Evolutionary conservation across 108 stramenopile species (phyloP).

Genomic region (Conticribra weissflogii): DNA sequence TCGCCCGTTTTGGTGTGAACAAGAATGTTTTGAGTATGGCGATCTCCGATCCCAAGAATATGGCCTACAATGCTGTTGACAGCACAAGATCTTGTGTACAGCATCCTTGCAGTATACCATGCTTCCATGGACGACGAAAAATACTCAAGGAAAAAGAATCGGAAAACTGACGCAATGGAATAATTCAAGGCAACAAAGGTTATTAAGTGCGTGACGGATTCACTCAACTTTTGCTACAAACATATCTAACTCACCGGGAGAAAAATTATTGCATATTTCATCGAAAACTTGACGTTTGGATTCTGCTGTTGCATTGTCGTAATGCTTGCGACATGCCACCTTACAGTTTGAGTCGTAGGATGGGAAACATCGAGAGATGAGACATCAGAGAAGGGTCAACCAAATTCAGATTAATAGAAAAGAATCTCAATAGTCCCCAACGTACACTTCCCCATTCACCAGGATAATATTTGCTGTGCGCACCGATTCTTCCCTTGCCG

Average conservation of each 20-base stretch:
- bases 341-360: too few relatives aligned
- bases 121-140: conserved; percentile 83
- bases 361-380: too few relatives aligned
- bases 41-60: conserved; percentile 98
- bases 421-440: background rate
- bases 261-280: conserved; percentile 75
- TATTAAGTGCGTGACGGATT: too few relatives aligned
- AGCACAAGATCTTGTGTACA: conserved; percentile 93
- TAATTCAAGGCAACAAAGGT: background rate
- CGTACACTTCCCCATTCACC: conserved; percentile 37
- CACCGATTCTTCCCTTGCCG: conserved; percentile 48
- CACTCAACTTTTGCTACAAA: too few relatives aligned
- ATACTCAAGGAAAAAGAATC: conserved; percentile 95
- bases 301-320: conserved; percentile 30
- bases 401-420: background rate
- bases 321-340: background rate
- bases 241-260: conserved; percentile 54
- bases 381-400: too few relatives aligned
- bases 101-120: conserved; percentile 87
- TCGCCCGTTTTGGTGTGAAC: conserved; percentile 90
- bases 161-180: conserved; percentile 60
- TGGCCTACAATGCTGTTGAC: conserved; percentile 97
- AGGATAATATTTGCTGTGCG: conserved; percentile 83
- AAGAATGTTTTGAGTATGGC: conserved; percentile 96
- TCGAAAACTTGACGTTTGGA: conserved; percentile 61